A percentile compares a stretch with the other conserved stretches of the same genome.
Evolutionary conservation across 495 filamentous ascomycete species (phyloP).

Genomic region (Sporormia fimetaria): DNA sequence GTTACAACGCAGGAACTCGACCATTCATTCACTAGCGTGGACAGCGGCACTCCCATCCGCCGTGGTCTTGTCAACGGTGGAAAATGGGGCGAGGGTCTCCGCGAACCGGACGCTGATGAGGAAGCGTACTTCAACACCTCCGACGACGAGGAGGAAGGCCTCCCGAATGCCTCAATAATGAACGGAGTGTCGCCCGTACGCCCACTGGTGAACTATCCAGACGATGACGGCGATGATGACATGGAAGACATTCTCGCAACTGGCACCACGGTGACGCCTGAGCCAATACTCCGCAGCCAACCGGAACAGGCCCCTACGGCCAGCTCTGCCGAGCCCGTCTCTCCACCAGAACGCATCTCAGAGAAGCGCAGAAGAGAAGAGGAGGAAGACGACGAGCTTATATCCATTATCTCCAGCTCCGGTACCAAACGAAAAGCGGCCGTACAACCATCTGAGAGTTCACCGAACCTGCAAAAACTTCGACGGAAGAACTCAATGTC

Average conservation of each 20-base stretch:
- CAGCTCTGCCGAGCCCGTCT: constrained; percentile 24
- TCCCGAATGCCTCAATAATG: constrained; percentile 19
- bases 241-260: constrained; percentile 47
- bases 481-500: constrained; percentile 26
- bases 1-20: constrained; percentile 23
- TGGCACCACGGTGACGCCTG: no score
- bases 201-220: constrained; percentile 81
- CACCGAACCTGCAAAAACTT: constrained; percentile 18
- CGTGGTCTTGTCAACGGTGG: constrained; percentile 44
- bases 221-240: constrained; percentile 57
- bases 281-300: no score
- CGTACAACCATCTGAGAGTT: constrained; percentile 18
- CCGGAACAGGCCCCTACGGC: constrained; percentile 11
- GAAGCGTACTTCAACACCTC: constrained; percentile 91
- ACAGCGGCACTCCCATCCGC: constrained; percentile 23
- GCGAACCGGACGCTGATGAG: constrained; percentile 76
- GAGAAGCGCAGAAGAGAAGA: constrained; percentile 89
- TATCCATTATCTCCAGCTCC: constrained; percentile 30
- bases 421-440: constrained; percentile 29
- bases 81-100: constrained; percentile 57
- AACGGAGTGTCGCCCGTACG: constrained; percentile 49
- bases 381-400: constrained; percentile 48
- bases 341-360: constrained; percentile 65
- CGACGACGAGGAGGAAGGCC: constrained; percentile 60
- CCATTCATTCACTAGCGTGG: constrained; percentile 23